These are phyloP conservation scores for Pholiota adiposa DNA, from an alignment of 1,284 basidiomycete species.

Conservation along the genomic window DNA sequence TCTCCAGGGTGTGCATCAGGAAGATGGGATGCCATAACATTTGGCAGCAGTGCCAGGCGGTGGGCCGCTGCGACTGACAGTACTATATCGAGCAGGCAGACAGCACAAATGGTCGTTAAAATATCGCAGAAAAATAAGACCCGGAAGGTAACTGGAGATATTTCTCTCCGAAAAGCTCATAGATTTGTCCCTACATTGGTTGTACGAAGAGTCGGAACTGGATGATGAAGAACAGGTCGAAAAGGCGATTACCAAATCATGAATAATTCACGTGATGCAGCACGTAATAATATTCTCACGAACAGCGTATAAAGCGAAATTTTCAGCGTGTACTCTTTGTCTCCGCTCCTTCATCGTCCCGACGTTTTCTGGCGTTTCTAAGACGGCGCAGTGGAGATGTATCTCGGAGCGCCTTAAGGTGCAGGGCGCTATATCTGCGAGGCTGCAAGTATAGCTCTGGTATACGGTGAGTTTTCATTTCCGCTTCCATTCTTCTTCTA, in stretches of 20 bases:
- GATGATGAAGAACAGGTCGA: background rate
- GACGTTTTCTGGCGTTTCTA: background rate
- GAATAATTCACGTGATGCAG: background rate
- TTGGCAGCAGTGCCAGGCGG: too few species aligned
- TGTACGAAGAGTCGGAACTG: background rate
- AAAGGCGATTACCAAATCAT: background rate
- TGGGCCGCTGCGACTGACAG: too few species aligned
- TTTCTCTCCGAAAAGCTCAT: too few species aligned
- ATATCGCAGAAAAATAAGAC: too few species aligned
- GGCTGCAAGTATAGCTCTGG: background rate
- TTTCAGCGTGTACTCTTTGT: background rate
- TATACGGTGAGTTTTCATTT: conserved; percentile 10
- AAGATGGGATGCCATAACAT: too few species aligned
- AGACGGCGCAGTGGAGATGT: background rate
- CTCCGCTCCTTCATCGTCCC: background rate
- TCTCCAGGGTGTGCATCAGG: too few species aligned
- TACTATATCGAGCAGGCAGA: too few species aligned
- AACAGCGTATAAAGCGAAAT: background rate
- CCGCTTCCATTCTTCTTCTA: background rate
- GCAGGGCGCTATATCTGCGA: too few species aligned
- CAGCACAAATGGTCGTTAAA: too few species aligned
- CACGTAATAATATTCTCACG: conserved; percentile 13
- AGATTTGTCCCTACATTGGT: too few species aligned
- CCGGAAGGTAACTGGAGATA: too few species aligned
- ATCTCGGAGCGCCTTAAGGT: too few species aligned